phyloP scores from a whole-genome alignment of 2,329 filamentous ascomycete genomes.

The Dactylellina sp. region DNA sequence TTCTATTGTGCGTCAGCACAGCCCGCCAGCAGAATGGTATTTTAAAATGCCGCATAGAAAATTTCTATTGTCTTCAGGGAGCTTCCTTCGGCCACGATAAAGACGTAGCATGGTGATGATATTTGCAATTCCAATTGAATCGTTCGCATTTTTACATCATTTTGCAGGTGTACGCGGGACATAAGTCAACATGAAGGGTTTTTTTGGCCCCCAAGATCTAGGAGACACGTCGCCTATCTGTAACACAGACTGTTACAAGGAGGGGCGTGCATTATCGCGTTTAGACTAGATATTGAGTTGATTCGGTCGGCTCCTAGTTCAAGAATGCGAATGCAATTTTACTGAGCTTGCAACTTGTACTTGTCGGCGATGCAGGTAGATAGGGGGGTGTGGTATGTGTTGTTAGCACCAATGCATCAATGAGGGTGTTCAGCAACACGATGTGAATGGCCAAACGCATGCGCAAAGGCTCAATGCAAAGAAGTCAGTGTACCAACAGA shows the following conservation, averaged over 20 bases:
- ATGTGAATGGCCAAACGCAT: not conserved
- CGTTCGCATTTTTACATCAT: conserved; percentile 30
- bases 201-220: conserved; percentile 40
- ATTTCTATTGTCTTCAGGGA: too few species aligned
- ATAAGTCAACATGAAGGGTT: not conserved
- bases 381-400: not conserved
- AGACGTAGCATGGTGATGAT: conserved; percentile 3
- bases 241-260: conserved; percentile 22
- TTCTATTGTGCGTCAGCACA: conserved; percentile 52
- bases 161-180: conserved; percentile 13
- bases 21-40: conserved; percentile 38
- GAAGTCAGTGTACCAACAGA: too few species aligned
- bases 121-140: conserved; percentile 39
- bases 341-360: too few species aligned
- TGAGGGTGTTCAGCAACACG: not conserved
- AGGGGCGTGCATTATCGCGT: conserved; percentile 21
- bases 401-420: not conserved
- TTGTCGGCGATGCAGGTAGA: not conserved
- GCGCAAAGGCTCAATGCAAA: too few species aligned
- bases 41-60: conserved; percentile 56
- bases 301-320: not conserved
- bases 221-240: conserved; percentile 56
- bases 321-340: too few species aligned
- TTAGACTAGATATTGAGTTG: not conserved
- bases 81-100: not conserved